Evolutionary conservation across 164 flowering plant genomes (phyloP).

Genomic region (Nelumbo lutea): DNA sequence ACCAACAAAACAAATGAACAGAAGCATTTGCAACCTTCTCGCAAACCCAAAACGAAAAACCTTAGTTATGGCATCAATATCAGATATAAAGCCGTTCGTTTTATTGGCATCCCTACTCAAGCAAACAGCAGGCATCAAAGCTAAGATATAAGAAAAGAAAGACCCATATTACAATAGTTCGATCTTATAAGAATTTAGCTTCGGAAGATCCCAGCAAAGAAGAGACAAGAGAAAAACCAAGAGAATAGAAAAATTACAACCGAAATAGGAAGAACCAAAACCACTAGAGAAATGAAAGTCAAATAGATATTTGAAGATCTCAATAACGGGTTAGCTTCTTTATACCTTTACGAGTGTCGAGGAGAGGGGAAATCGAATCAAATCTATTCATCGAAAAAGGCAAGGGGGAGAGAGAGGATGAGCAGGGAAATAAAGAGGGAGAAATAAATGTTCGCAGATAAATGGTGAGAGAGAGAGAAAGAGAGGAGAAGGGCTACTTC

Average conservation of each 20-base stretch:
- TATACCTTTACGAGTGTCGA: constrained; percentile 28
- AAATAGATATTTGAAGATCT: constrained; percentile 5
- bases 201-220: neutral
- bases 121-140: neutral
- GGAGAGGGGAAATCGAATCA: constrained; percentile 13
- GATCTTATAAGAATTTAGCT: neutral
- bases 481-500: neutral
- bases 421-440: neutral
- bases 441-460: neutral
- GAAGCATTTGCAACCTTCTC: neutral
- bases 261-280: neutral
- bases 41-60: neutral
- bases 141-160: neutral
- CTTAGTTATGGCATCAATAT: constrained; percentile 8
- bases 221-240: neutral
- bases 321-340: neutral
- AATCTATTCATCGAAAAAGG: constrained; percentile 17
- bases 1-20: neutral
- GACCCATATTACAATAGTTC: neutral
- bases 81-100: neutral
- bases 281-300: neutral
- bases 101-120: too few species aligned
- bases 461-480: neutral
- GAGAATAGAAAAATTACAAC: neutral
- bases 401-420: neutral